These are phyloP conservation scores for Ceratocystis albifundus DNA, from an alignment of 2,329 filamentous ascomycete species.

Conservation along the genomic window DNA sequence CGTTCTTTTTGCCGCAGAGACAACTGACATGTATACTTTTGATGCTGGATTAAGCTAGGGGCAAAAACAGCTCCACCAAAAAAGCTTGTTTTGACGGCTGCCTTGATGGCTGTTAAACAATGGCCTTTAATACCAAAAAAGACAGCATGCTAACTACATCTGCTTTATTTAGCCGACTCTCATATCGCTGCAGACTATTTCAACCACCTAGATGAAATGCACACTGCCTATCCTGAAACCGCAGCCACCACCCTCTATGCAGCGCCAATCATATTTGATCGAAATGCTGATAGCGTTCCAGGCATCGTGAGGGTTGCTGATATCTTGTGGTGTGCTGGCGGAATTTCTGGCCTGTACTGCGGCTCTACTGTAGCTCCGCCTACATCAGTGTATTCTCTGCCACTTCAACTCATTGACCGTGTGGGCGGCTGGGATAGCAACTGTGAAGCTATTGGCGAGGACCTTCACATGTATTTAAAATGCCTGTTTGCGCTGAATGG, in stretches of 20 bases:
- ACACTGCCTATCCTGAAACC: constrained; percentile 47
- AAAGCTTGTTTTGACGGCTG: background rate
- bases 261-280: constrained; percentile 61
- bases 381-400: constrained; percentile 62
- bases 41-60: background rate
- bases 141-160: constrained; percentile 11
- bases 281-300: constrained; percentile 57
- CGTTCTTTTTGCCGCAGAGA: background rate
- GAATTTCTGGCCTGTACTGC: constrained; percentile 55
- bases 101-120: too few species aligned
- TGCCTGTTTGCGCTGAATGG: constrained; percentile 65
- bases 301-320: constrained; percentile 60
- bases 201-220: constrained; percentile 50
- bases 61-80: background rate
- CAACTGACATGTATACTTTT: background rate
- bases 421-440: constrained; percentile 63
- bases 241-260: constrained; percentile 54
- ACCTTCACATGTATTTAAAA: constrained; percentile 68
- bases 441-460: constrained; percentile 61
- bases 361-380: constrained; percentile 55
- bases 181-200: constrained; percentile 61
- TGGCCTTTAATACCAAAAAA: background rate
- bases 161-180: constrained; percentile 47
- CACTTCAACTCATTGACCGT: constrained; percentile 53
- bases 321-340: constrained; percentile 59